phyloP scores from a whole-genome alignment of 2,329 filamentous ascomycete genomes.

The Calonectria leucothoes region DNA sequence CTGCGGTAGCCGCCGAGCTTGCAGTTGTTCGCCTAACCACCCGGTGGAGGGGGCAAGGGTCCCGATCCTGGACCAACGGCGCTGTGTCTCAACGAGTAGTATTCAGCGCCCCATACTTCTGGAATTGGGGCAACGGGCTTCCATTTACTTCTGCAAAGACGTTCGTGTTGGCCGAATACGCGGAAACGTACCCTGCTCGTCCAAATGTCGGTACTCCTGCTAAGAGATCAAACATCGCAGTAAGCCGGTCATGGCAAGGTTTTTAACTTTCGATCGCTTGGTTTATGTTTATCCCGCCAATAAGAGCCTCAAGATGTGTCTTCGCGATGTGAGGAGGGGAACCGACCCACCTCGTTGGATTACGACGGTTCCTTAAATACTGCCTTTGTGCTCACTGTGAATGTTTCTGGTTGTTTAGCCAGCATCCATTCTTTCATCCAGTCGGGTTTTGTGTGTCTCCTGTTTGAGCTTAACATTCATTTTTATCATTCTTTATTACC shows the following conservation, averaged over 20 bases:
- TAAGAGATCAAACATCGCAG: background rate
- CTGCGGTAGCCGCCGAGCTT: background rate
- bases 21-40: background rate
- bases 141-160: background rate
- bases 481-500: background rate
- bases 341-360: background rate
- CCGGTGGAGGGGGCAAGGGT: background rate
- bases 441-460: background rate
- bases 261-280: background rate
- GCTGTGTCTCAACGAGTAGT: background rate
- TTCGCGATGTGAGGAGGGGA: background rate
- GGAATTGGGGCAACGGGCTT: background rate
- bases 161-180: background rate
- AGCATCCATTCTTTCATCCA: background rate
- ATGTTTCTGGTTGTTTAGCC: background rate
- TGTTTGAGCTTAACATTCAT: background rate
- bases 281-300: background rate
- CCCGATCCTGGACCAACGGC: background rate
- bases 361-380: background rate
- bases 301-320: background rate
- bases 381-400: background rate
- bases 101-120: background rate
- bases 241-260: background rate
- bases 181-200: background rate
- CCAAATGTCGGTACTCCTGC: background rate